Base-by-base conservation (phyloP, 805 yeast genomes). In the Myxozyma lipomycoides region DNA sequence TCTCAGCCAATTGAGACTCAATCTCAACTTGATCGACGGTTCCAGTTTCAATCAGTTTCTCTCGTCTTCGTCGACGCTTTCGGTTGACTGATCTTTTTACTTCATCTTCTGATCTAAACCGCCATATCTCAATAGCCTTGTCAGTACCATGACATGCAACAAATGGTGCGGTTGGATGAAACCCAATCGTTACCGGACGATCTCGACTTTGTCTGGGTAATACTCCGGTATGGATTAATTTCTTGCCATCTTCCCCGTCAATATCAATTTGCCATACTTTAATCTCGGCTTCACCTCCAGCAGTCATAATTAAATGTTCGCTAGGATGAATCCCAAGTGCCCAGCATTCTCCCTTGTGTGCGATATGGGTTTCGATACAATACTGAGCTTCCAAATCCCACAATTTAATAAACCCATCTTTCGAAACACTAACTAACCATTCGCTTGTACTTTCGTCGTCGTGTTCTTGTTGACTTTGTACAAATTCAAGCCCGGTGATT, bases 331-430 rank as follows among this genome's bases (percentile, higher is more conserved):
- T 65, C 2, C 79, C 85, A 62, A 89, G 67, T 2, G 86, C 73
- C 98, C 98, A 93, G 70, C 96, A 87, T 67, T 93, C 98, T 51
- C 91, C 90, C 21, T 85, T 76, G 65, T 88, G 96, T 0, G 97
- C 96, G 55, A 89, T 81, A 65, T 90, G 97, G 1, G 98, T 90
- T 66, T 93, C 99, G 3, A 89, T 73, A 69, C 97, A 87, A 66
- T 88, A 95, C 65, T 86, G 88, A 3, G 93, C 72, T 62, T 82
- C 84, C 60, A 93, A 69, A 64, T 93, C 98, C 99, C 99, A 93
- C 32, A 93, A 69, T 66, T 93, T 93, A 59, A 93, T 75, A 43
- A 89, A 72, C 0, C 98, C 98, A 65, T 93, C 99, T 64, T 89
- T 90, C 1, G 95, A 78, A 0, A 83, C 81, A 59, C 89, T 81